Conservation (phyloP, 1,284 basidiomycete genomes). For the Tylopilus sp. region DNA sequence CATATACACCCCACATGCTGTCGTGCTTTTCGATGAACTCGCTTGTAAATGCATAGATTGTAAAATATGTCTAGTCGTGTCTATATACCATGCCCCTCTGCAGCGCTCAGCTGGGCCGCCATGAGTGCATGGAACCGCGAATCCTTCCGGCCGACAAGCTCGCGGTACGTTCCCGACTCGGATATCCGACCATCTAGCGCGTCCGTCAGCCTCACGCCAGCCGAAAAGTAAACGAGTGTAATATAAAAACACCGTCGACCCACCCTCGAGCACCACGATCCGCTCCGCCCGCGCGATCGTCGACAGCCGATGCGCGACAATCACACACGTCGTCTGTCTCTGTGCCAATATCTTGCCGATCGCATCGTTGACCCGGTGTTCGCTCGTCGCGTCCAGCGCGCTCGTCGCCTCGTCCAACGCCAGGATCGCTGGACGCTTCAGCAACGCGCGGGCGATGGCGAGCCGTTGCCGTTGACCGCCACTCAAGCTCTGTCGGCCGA, state of each 20-base stretch:
- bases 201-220: not conserved
- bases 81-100: constrained; percentile 25
- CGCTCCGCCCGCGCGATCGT: constrained; percentile 83
- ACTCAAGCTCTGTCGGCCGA: constrained; percentile 69
- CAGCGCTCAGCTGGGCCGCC: constrained; percentile 77
- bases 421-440: constrained; percentile 81
- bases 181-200: constrained; percentile 68
- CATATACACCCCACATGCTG: too few species aligned
- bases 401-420: constrained; percentile 82
- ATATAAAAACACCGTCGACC: constrained; percentile 3
- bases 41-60: constrained; percentile 1
- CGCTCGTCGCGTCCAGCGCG: constrained; percentile 86
- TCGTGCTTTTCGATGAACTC: constrained; percentile 17
- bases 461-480: constrained; percentile 74
- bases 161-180: constrained; percentile 81
- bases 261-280: constrained; percentile 83
- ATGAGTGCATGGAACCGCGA: constrained; percentile 81
- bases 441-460: constrained; percentile 76
- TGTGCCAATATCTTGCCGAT: constrained; percentile 81
- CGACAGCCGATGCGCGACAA: constrained; percentile 84
- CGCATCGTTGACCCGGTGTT: constrained; percentile 83
- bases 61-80: constrained; percentile 12
- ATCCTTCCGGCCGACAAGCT: constrained; percentile 63
- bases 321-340: constrained; percentile 79
- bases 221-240: too few species aligned